Evolutionary conservation across 202 grass and related monocot genomes (phyloP).

Genomic region (Brachypodium distachyon): DNA sequence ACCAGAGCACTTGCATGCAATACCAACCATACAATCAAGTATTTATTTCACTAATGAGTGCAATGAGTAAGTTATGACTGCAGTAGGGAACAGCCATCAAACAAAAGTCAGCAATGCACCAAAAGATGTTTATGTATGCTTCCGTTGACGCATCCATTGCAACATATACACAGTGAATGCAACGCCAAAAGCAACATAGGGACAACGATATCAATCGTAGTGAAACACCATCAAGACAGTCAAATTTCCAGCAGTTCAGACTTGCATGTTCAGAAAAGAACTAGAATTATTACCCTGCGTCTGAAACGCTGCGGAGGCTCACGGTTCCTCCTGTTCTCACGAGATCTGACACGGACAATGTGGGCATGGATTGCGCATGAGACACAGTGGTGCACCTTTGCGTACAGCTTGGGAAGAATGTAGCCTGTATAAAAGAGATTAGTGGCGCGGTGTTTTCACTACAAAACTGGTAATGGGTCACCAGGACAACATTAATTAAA

Average conservation of each 20-base stretch:
- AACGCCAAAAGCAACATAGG: slow-evolving; percentile 48
- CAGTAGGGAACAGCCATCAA: slow-evolving; percentile 7
- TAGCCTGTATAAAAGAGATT: slow-evolving; percentile 26
- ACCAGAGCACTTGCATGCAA: neutral
- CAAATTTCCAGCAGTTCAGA: neutral
- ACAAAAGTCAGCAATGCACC: slow-evolving; percentile 16
- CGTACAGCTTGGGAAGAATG: slow-evolving; percentile 62
- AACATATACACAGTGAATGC: slow-evolving; percentile 32
- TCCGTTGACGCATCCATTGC: slow-evolving; percentile 40
- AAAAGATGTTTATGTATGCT: slow-evolving; percentile 45
- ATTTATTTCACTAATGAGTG: slow-evolving; percentile 12
- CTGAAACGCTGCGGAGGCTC: slow-evolving; percentile 78
- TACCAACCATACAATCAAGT: neutral
- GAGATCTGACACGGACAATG: slow-evolving; percentile 61
- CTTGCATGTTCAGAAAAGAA: neutral
- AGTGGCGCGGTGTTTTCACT: neutral
- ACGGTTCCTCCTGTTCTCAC: slow-evolving; percentile 64
- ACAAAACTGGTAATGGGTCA: neutral
- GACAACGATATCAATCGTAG: neutral
- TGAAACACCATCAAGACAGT: neutral
- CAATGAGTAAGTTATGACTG: slow-evolving; percentile 9
- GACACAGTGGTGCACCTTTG: slow-evolving; percentile 71
- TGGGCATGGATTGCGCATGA: slow-evolving; percentile 76
- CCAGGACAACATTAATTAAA: neutral
- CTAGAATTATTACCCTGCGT: slow-evolving; percentile 45